Base-by-base conservation (phyloP, 2,329 filamentous ascomycete genomes). In the Coniochaeta sp. region DNA sequence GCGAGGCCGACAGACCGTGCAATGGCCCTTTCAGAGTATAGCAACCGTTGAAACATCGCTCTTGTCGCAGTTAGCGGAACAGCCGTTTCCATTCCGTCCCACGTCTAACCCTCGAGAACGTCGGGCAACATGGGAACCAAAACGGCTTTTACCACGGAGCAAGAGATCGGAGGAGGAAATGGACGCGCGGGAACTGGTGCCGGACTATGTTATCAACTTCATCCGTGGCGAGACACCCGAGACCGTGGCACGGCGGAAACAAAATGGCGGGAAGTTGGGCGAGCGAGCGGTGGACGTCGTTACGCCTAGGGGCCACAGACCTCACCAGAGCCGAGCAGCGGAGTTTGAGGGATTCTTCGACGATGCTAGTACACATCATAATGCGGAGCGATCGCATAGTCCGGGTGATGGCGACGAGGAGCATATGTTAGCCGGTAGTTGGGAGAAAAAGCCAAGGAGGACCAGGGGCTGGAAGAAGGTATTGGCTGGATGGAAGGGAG, bases 141-240 rank as follows among this genome's bases (percentile, higher is more conserved):
- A 56, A 13, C 49, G 46, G 2, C 32, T 48, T 13, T 32, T 53
- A 8, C 45, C 45, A 2, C 45, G 24, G 1, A 45, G 16, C 18
- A 52, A 49, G 33, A 55, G 58, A 18, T 57, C 55, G n/a, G 57
- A 52, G 48, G 49, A 51, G 12, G 49, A 40, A 8, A 56, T 55
- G 8, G 49, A 56, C 26, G 45, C 54, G 30, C 53, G 56, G 47
- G 68, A 72, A 52, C 68, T 79, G 28, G 70, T 81, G 14, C 77
- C 77, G 8, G 77, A 81, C 62, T 81, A 81, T 56, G 73, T 81
- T 35, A 68, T 77, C 55, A 75, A 78, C 61, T 81, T 75, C 60
- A 68, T 81, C 55, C 72, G 76, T 35, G 77, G 77, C 45, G 77
- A 80, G 63, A 80, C 77, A 2, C 76, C 77, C 13, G 76, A 79